Evolutionary conservation across 2,329 filamentous ascomycete species (phyloP), one percentile per base, ranked within the genome.

Genomic region (Clarireedia paspali): DNA sequence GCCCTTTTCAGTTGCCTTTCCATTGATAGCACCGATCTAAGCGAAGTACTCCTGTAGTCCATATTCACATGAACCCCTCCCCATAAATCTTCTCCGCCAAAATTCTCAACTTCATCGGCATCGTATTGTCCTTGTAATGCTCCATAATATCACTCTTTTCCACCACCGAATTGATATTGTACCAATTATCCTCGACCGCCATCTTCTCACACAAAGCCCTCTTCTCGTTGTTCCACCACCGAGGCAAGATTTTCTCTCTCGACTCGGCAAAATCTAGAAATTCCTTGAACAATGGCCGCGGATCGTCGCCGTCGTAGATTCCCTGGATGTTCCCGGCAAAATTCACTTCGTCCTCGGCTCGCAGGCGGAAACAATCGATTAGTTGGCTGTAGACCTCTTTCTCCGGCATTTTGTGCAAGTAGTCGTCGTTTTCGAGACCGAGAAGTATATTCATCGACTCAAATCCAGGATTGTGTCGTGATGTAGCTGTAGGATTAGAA

Each of bases 131-230:
- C 23, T 26, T 36, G 34, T 61, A 62, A 47, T 59, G 50, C 27
- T 63, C 57, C 15, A 45, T n/a, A 42, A 60, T 59, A 51, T 63
- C 59, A 20, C 53, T 50, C 51, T 63, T 59, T 56, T 60, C 58
- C 15, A 59, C 50, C 10, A 53, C 48, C 48, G 24, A 23, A 17
- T 48, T 47, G 20, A 63, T 59, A 50, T 57, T 17, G 4, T 48
- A 54, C 53, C 56, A 58, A 4, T 9, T 2, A 24, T 49, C 23
- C n/a, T 26, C 47, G 24, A 26, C 20, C 30, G 60, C 52, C 30
- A 57, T n/a, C 14, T 26, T 56, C 42, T 54, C 47, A 42, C 61
- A 61, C 49, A 56, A 54, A 23, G 15, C 39, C 42, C 55, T 60
- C 53, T 59, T 58, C 30, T 36, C 42, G 12, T 46, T 38, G 40